These are phyloP conservation scores for Rhynchospora breviuscula DNA, from an alignment of 176 grass and related monocot species.

Conservation along the genomic window DNA sequence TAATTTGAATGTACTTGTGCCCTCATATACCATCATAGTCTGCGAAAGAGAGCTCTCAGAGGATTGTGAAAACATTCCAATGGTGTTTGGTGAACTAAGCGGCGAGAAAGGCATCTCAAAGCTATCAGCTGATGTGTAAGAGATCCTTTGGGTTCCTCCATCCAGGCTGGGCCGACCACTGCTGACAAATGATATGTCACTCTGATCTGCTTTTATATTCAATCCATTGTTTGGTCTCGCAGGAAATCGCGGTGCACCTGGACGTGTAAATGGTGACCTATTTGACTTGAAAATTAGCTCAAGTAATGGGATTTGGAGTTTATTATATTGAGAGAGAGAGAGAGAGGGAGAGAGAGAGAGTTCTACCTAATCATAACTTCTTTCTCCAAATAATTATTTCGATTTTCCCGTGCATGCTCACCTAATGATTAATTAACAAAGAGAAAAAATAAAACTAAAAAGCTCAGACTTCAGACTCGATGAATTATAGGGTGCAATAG, in stretches of 20 bases:
- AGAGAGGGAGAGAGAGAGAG: neutral
- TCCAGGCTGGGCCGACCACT: conserved; percentile 15
- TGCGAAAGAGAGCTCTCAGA: neutral
- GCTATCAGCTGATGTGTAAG: conserved; percentile 9
- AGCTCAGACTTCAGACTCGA: neutral
- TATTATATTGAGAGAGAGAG: neutral
- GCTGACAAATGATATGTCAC: conserved; percentile 43
- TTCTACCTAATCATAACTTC: conserved; percentile 26
- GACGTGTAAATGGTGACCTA: conserved; percentile 33
- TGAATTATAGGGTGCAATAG: neutral
- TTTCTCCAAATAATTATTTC: conserved; percentile 11
- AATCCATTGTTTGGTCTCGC: neutral
- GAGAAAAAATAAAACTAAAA: neutral
- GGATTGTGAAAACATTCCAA: conserved; percentile 5
- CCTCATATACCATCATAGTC: neutral
- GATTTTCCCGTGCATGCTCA: conserved; percentile 22
- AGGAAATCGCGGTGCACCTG: neutral
- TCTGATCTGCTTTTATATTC: neutral
- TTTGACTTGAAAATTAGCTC: conserved; percentile 11
- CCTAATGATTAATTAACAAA: conserved; percentile 31
- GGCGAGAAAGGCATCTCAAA: conserved; percentile 34
- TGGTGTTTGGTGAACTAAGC: conserved; percentile 13
- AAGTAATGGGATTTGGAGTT: neutral
- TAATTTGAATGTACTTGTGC: neutral
- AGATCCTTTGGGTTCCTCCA: conserved; percentile 1